These are phyloP conservation scores for Sherardia arvensis DNA, from an alignment of 257 asterid genomes.

Conservation along the genomic window DNA sequence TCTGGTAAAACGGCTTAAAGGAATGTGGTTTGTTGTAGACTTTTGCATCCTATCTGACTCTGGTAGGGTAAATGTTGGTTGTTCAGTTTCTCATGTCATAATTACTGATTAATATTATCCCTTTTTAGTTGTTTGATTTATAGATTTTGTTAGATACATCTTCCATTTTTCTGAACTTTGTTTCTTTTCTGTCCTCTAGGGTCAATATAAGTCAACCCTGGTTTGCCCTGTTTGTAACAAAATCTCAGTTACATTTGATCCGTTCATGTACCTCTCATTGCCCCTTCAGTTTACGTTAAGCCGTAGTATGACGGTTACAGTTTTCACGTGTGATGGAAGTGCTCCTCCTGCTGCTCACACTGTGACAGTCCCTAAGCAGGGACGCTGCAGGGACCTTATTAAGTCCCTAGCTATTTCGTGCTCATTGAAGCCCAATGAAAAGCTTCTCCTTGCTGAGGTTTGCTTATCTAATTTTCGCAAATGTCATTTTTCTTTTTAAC, in stretches of 20 bases:
- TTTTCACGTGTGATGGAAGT: conserved; percentile 95
- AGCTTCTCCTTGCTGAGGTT: conserved; percentile 96
- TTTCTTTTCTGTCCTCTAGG: conserved; percentile 40
- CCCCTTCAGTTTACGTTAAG: conserved; percentile 86
- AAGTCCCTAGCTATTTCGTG: conserved; percentile 76
- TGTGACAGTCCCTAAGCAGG: conserved; percentile 88
- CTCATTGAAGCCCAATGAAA: conserved; percentile 75
- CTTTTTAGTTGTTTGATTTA: background rate
- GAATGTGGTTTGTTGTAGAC: background rate
- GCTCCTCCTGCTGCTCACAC: conserved; percentile 78
- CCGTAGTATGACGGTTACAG: conserved; percentile 87
- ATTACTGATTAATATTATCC: background rate
- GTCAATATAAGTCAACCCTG: conserved; percentile 96
- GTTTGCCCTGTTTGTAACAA: conserved; percentile 93
- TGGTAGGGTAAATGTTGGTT: background rate
- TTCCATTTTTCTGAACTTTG: conserved; percentile 5
- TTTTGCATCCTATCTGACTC: background rate
- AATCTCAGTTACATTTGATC: conserved; percentile 93
- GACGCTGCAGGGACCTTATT: conserved; percentile 90
- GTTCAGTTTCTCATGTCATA: background rate
- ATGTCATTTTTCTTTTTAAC: background rate
- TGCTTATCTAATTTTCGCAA: conserved; percentile 8
- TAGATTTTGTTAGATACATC: background rate
- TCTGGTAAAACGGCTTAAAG: background rate
- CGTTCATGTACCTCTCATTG: conserved; percentile 94